phyloP scores from a whole-genome alignment of 202 grass and related monocot species.

The Digitaria exilis region DNA sequence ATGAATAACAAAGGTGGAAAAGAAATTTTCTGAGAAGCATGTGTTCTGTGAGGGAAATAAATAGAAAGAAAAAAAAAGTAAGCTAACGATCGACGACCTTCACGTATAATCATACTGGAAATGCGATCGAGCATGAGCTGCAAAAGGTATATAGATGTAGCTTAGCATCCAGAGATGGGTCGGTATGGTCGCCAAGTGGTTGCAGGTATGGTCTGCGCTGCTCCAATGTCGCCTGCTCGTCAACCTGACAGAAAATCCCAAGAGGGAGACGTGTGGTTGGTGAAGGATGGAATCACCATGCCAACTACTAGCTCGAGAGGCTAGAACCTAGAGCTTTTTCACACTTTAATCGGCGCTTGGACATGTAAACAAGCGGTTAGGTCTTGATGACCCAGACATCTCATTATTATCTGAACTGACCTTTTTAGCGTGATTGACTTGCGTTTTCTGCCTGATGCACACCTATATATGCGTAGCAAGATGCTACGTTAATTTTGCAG shows the following conservation, averaged over 20 bases:
- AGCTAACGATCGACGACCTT: too few relatives aligned
- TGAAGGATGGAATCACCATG: constrained; percentile 30
- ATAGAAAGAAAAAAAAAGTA: too few relatives aligned
- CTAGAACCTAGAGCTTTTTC: neutral
- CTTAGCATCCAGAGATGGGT: too few relatives aligned
- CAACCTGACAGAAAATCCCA: neutral
- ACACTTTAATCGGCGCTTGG: neutral
- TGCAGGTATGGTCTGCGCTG: neutral
- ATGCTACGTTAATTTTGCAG: too few relatives aligned
- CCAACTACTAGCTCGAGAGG: neutral
- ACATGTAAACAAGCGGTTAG: constrained; percentile 17
- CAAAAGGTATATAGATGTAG: too few relatives aligned
- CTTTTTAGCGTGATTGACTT: neutral
- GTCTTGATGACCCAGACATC: neutral
- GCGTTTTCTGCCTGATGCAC: neutral
- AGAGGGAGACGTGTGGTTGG: constrained; percentile 25
- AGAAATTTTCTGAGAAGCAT: too few relatives aligned
- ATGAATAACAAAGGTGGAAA: too few relatives aligned
- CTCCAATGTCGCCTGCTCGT: neutral
- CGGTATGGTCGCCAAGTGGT: neutral
- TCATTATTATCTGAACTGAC: neutral
- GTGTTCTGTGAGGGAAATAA: too few relatives aligned
- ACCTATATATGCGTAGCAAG: too few relatives aligned
- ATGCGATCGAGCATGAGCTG: too few relatives aligned
- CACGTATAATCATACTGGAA: too few relatives aligned